Conservation (phyloP, 2,329 filamentous ascomycete species). For the Pestalotiopsis sp. region DNA sequence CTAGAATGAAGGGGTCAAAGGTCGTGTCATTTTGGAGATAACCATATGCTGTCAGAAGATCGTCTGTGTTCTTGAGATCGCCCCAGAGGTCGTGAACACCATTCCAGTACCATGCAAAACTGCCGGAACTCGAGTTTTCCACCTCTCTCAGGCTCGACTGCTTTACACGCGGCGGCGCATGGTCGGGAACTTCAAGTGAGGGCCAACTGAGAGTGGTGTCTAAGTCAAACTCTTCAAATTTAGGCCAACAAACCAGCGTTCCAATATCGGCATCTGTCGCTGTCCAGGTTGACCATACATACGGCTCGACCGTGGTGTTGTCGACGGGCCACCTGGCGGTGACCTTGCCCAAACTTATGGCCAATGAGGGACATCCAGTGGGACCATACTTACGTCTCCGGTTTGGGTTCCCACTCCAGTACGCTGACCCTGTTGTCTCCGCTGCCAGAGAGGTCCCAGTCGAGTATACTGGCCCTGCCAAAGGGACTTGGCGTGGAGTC, state of each 20-base stretch:
- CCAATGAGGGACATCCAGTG: not conserved
- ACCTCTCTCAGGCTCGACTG: not conserved
- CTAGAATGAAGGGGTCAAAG: not conserved
- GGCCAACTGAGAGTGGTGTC: not conserved
- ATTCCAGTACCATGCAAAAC: not conserved
- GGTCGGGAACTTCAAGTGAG: not conserved
- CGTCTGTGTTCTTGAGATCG: not conserved
- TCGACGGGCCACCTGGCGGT: not conserved
- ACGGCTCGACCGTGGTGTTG: no score
- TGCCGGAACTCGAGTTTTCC: not conserved
- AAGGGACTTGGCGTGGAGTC: not conserved
- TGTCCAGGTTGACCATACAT: not conserved
- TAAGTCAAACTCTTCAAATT: not conserved
- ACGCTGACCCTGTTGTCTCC: no score
- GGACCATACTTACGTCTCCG: no score
- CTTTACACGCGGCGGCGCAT: not conserved
- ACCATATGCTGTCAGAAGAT: not conserved
- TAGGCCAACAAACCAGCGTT: not conserved
- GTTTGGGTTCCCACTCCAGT: no score
- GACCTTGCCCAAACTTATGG: not conserved
- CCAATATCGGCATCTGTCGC: not conserved
- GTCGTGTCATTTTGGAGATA: not conserved
- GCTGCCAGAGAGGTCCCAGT: no score
- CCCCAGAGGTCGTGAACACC: not conserved
- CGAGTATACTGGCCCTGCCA: not conserved